These are phyloP conservation scores for Chrysosporium queenslandicum DNA, from an alignment of 2,329 filamentous ascomycete species.

Conservation along the genomic window DNA sequence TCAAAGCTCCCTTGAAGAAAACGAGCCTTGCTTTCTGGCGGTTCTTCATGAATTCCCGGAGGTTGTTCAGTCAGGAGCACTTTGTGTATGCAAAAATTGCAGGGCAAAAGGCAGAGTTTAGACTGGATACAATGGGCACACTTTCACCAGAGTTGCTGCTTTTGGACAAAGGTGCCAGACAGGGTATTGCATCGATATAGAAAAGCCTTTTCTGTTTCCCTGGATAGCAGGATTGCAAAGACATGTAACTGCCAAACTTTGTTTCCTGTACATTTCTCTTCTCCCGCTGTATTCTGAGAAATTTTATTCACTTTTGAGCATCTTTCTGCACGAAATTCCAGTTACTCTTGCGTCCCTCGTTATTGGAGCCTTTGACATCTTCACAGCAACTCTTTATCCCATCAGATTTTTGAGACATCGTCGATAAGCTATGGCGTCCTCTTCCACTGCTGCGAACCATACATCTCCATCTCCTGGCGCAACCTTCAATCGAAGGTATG, in stretches of 20 bases:
- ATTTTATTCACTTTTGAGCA: not conserved
- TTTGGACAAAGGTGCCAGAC: conserved; percentile 10
- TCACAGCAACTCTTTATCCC: no score
- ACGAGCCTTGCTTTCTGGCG: conserved; percentile 26
- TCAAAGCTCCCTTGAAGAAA: conserved; percentile 27
- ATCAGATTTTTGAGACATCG: no score
- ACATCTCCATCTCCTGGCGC: not conserved
- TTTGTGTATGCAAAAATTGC: conserved; percentile 32
- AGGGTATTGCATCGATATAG: not conserved
- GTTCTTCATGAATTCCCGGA: conserved; percentile 29
- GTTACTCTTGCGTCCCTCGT: not conserved
- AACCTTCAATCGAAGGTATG: conserved; percentile 4
- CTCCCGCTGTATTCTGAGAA: not conserved
- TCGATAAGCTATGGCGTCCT: no score
- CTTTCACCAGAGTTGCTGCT: conserved; percentile 14
- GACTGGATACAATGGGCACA: conserved; percentile 30
- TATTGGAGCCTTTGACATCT: not conserved
- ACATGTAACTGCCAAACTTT: not conserved
- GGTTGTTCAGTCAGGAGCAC: conserved; percentile 34
- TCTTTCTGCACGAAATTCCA: not conserved
- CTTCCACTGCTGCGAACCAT: not conserved
- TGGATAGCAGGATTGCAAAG: not conserved
- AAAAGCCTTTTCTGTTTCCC: not conserved
- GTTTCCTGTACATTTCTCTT: not conserved
- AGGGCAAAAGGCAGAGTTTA: conserved; percentile 28